Percentiles rank a stretch among this genome's conserved stretches.
These are phyloP conservation scores for Amanita polypyramis DNA, from an alignment of 768 basidiomycete genomes.

Conservation along the genomic window DNA sequence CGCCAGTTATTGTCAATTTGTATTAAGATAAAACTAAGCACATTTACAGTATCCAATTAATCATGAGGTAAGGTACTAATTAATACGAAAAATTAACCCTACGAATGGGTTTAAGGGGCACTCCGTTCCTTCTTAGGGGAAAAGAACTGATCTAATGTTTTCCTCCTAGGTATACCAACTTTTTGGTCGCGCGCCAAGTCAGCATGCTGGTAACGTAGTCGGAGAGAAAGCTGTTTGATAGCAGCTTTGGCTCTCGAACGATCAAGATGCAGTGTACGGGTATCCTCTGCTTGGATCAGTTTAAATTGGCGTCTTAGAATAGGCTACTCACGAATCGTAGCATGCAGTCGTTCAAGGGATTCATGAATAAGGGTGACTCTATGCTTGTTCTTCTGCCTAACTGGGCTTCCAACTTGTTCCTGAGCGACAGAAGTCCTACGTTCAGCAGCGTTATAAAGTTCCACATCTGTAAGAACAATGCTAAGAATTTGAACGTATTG, in stretches of 20 bases:
- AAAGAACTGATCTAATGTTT: conserved; percentile 8
- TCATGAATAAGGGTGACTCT: conserved; percentile 38
- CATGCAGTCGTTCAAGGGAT: conserved; percentile 43
- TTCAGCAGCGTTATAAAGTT: conserved; percentile 45
- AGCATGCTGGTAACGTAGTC: conserved; percentile 6
- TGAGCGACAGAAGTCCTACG: conserved; percentile 12
- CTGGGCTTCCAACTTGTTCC: conserved; percentile 11
- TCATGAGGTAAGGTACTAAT: neutral
- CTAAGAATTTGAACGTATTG: conserved; percentile 48
- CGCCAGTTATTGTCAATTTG: neutral
- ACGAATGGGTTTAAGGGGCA: conserved; percentile 5
- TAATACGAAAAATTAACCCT: conserved; percentile 4
- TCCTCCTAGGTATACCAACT: conserved; percentile 9
- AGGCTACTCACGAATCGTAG: conserved; percentile 46
- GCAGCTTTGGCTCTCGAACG: conserved; percentile 65
- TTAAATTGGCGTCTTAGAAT: neutral
- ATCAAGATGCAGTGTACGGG: conserved; percentile 65
- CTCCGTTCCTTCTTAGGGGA: neutral
- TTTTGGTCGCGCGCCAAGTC: conserved; percentile 7
- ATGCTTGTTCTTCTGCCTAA: conserved; percentile 16
- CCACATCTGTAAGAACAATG: conserved; percentile 46
- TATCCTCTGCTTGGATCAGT: conserved; percentile 39
- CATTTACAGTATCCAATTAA: neutral
- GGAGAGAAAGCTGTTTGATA: conserved; percentile 31
- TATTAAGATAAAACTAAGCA: neutral